phyloP scores from a whole-genome alignment of 2,329 filamentous ascomycete genomes.

The Didymella sp. region DNA sequence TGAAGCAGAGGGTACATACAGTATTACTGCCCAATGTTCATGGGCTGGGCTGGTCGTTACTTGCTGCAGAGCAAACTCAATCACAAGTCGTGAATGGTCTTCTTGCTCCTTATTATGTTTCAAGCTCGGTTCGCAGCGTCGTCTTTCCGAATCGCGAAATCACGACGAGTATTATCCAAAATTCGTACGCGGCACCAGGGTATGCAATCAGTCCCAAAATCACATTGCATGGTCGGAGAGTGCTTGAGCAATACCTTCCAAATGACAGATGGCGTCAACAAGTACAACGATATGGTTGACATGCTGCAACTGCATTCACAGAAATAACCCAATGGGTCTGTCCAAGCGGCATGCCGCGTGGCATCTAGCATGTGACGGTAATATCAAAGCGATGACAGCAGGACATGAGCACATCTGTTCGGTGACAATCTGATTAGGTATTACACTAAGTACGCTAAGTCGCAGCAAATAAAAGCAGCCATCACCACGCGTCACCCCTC shows the following conservation, averaged over 20 bases:
- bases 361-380: not conserved
- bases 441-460: not conserved
- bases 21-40: not conserved
- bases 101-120: too few relatives aligned
- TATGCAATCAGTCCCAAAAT: not conserved
- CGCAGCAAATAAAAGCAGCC: not conserved
- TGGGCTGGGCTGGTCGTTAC: too few relatives aligned
- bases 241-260: too few relatives aligned
- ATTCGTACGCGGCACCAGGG: not conserved
- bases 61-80: too few relatives aligned
- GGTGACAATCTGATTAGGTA: constrained; percentile 18
- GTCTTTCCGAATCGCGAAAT: not conserved
- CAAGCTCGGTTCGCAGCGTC: not conserved
- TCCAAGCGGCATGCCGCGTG: too few relatives aligned
- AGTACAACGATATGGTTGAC: too few relatives aligned
- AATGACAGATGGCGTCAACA: too few relatives aligned
- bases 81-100: too few relatives aligned
- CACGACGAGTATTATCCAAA: not conserved
- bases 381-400: not conserved
- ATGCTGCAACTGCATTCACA: too few relatives aligned
- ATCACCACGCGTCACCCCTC: not conserved
- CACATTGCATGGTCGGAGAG: too few relatives aligned
- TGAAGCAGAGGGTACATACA: not conserved
- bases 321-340: too few relatives aligned
- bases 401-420: too few relatives aligned